Evolutionary conservation across 2,329 filamentous ascomycete species (phyloP).

Genomic region (Ceratocystis cubensis): DNA sequence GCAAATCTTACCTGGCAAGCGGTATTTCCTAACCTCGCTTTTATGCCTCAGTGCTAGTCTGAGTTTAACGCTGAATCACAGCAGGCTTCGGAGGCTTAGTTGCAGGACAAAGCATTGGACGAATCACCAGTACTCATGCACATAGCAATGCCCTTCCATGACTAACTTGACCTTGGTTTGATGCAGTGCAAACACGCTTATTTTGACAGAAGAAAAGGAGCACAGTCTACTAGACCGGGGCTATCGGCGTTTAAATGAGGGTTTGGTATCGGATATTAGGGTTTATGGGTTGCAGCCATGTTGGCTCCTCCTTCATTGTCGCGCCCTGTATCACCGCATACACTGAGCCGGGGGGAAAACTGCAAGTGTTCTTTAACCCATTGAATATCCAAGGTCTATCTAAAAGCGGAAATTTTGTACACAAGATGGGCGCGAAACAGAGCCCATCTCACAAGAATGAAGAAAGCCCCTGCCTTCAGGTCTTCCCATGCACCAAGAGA

Average conservation of each 20-base stretch:
- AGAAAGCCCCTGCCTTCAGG: conserved; percentile 5
- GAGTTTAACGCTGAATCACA: too few species aligned
- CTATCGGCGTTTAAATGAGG: background rate
- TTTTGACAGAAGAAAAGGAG: background rate
- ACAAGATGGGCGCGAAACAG: conserved; percentile 5
- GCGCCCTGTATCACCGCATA: background rate
- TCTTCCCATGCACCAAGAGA: conserved; percentile 22
- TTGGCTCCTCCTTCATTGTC: background rate
- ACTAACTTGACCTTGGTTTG: too few species aligned
- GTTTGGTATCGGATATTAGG: background rate
- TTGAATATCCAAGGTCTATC: conserved; percentile 2
- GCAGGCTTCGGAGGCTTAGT: too few species aligned
- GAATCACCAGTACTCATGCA: background rate
- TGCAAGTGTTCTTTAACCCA: background rate
- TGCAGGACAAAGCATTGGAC: too few species aligned
- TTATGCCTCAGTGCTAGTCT: background rate
- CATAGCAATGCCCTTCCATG: background rate
- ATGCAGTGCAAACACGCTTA: background rate
- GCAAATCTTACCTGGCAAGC: background rate
- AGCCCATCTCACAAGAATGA: background rate
- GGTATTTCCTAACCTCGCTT: background rate
- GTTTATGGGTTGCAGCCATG: background rate
- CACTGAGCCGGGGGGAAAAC: background rate
- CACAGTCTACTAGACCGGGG: background rate
- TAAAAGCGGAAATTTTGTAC: conserved; percentile 18